These are phyloP conservation scores for Eucalyptus dawsonii DNA, from an alignment of 345 rosid species.

Conservation along the genomic window DNA sequence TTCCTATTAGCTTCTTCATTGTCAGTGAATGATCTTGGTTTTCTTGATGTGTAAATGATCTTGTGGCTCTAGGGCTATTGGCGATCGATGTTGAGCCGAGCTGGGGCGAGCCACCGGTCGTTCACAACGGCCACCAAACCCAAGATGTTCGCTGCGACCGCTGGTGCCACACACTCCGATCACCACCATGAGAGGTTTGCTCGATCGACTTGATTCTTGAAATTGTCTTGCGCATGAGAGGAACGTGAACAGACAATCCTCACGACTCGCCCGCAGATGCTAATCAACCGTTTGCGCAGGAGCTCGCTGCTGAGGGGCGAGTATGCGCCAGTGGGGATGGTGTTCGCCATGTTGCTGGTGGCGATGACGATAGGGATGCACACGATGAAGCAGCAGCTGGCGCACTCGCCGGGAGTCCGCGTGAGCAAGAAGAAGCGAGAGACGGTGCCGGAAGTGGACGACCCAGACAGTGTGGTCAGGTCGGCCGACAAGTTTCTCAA, in stretches of 20 bases:
- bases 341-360: conserved; percentile 30
- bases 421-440: conserved; percentile 59
- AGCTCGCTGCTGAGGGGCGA: neutral
- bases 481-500: conserved; percentile 29
- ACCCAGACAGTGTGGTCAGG: conserved; percentile 38
- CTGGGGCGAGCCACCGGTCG: conserved; percentile 6
- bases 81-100: conserved; percentile 15
- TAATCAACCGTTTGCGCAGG: neutral
- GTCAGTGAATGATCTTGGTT: neutral
- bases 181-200: neutral
- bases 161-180: conserved; percentile 7
- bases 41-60: neutral
- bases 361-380: conserved; percentile 32
- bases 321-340: conserved; percentile 23
- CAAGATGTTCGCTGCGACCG: conserved; percentile 1
- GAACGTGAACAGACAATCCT: neutral
- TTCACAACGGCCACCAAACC: conserved; percentile 24
- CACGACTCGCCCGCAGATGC: no score
- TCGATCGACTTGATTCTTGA: neutral
- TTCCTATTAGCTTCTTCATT: neutral
- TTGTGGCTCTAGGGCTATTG: conserved; percentile 13
- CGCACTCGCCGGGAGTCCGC: conserved; percentile 44
- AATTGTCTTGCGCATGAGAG: neutral
- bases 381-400: conserved; percentile 54
- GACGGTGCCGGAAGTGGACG: conserved; percentile 63